Conservation (phyloP, 441 rosid species). For the Hura crepitans region DNA sequence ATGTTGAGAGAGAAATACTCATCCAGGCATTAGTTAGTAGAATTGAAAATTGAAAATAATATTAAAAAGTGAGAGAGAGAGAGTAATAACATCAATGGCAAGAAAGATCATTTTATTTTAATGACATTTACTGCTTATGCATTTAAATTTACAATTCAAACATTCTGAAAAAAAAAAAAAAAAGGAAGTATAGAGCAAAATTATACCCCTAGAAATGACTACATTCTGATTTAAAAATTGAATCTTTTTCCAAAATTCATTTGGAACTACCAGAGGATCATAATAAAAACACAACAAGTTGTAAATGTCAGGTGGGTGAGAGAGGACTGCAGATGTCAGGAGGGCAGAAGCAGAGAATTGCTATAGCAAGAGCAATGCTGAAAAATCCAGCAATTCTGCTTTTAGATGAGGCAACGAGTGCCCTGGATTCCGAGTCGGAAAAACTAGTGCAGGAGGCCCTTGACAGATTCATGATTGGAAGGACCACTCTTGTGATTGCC, state of each 20-base stretch:
- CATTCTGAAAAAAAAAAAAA: conserved; percentile 2
- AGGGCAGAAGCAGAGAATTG: conserved; percentile 97
- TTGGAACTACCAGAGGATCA: not conserved
- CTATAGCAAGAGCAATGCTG: conserved; percentile 96
- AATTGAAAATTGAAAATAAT: not conserved
- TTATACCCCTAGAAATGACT: not conserved
- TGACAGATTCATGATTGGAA: conserved; percentile 96
- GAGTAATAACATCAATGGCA: not conserved
- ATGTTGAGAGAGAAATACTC: not conserved
- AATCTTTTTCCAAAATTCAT: not conserved
- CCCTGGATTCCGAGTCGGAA: conserved; percentile 95
- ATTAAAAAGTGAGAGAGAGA: too few relatives aligned
- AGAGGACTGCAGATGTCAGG: conserved; percentile 97
- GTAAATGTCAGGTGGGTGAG: conserved; percentile 89
- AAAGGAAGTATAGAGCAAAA: not conserved
- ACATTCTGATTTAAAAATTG: not conserved
- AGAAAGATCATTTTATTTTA: not conserved
- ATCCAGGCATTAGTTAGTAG: conserved; percentile 1
- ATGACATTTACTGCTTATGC: not conserved
- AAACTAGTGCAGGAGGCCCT: conserved; percentile 98
- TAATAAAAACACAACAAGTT: not conserved
- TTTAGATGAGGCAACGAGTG: conserved; percentile 96
- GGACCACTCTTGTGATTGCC: conserved; percentile 94
- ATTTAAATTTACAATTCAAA: not conserved
- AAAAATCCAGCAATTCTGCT: conserved; percentile 95